Conservation (phyloP, 352 stramenopile genomes). For the Phytophthora agathidicida region DNA sequence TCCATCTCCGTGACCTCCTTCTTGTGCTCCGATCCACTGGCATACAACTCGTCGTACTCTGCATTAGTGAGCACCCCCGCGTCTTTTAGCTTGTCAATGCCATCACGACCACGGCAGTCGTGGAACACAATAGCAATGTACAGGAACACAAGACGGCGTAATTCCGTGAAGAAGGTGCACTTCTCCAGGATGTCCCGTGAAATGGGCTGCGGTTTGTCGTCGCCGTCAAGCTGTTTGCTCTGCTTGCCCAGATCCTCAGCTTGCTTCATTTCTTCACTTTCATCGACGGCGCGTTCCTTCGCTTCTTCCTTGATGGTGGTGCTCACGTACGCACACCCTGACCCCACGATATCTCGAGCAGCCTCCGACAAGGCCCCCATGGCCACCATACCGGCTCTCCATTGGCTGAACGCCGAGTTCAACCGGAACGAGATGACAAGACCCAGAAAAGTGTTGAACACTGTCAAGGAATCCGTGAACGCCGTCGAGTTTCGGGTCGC, state of each 20-base stretch:
- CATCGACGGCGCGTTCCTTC: conserved; percentile 8
- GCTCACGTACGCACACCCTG: conserved; percentile 65
- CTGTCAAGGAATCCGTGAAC: conserved; percentile 74
- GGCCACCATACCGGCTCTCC: conserved; percentile 66
- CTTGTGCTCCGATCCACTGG: conserved; percentile 59
- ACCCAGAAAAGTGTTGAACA: conserved; percentile 84
- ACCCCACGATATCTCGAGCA: conserved; percentile 64
- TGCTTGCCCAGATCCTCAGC: conserved; percentile 13
- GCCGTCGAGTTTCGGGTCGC: conserved; percentile 64
- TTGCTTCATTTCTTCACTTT: conserved; percentile 10
- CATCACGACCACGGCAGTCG: conserved; percentile 63
- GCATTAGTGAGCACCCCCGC: conserved; percentile 56
- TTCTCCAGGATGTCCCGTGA: conserved; percentile 62
- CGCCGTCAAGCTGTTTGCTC: conserved; percentile 5
- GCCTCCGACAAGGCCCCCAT: conserved; percentile 60
- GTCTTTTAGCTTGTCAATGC: conserved; percentile 64
- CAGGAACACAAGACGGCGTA: conserved; percentile 74
- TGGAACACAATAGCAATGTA: conserved; percentile 87
- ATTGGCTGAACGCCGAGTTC: conserved; percentile 82
- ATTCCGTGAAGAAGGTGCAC: conserved; percentile 72
- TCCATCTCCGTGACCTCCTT: conserved; percentile 36
- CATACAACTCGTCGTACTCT: conserved; percentile 74
- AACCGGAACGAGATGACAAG: conserved; percentile 78
- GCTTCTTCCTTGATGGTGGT: conserved; percentile 37
- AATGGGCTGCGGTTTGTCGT: conserved; percentile 32